Base-by-base conservation (phyloP, 805 yeast species). In the Wickerhamiella alocasiicola region DNA sequence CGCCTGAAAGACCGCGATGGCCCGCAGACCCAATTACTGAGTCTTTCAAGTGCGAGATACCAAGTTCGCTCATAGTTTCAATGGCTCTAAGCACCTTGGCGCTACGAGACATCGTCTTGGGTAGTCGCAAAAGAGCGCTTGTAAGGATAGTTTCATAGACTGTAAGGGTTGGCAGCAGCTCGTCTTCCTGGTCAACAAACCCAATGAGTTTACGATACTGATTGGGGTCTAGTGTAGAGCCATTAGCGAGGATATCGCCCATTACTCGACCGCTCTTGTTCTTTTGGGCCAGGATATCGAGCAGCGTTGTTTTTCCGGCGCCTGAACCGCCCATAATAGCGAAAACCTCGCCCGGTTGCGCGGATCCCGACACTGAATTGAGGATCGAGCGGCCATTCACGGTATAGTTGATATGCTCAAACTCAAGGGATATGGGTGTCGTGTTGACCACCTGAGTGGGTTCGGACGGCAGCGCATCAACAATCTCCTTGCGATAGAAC, bases 301-400 rank as follows among this genome's bases (percentile, higher is more conserved):
- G 64, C 31, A 91, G 62, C 0, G 98, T 88, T 1, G 98, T 88
- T 56, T 91, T 91, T 39, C 98, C 98, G 11, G 98, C 97, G 37
- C 98, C 98, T 0, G 96, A 87, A 1, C 96, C 96, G 32, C 98
- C 98, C 94, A 91, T 83, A 31, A 91, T 84, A 0, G 98, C 97
- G 56, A 85, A 59, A 46, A 94, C 80, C 56, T 85, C 85, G 28
- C 95, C 80, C 2, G 96, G 94, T 39, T 74, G 73, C 2, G 78
- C 94, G 11, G 74, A 50, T 7, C 98, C 98, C 49, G 72, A 75
- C 0, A 83, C 68, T 21, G 70, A 65, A 9, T 70, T 66, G 44
- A 91, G 66, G 3, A 91, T 76, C 13, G 60, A 61, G 39, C 56
- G 55, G 18, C 64, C 69, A 0, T 64, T 64, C 9, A 74, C 71